These are phyloP conservation scores for Chenopodium suecicum DNA, from an alignment of 148 eudicot genomes.

Conservation along the genomic window DNA sequence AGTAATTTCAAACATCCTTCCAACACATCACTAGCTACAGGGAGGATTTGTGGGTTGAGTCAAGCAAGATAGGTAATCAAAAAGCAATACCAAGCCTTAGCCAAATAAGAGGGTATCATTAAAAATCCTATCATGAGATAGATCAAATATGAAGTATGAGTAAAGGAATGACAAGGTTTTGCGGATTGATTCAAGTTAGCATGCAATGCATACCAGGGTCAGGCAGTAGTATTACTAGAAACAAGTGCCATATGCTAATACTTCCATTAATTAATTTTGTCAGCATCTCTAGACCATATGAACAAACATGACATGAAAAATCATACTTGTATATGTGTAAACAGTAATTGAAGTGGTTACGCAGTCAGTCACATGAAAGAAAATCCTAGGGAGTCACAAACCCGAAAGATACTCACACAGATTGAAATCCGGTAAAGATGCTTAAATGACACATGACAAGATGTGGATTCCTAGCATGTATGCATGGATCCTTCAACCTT, in stretches of 20 bases:
- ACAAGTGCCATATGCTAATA: too few relatives aligned
- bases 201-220: neutral
- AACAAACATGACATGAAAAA: neutral
- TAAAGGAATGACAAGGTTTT: neutral
- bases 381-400: neutral
- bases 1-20: neutral
- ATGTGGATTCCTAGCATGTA: neutral
- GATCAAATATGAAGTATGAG: neutral
- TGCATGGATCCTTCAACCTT: neutral
- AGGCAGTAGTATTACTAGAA: neutral
- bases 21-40: neutral
- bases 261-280: too few relatives aligned
- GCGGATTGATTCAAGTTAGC: neutral
- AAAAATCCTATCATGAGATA: neutral
- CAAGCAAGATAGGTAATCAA: neutral
- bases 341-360: neutral
- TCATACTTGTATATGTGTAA: neutral
- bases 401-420: neutral
- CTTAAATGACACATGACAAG: neutral
- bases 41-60: too few relatives aligned
- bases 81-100: neutral
- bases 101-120: neutral
- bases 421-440: neutral
- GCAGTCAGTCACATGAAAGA: neutral
- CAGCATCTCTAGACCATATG: neutral